phyloP scores from a whole-genome alignment of 345 rosid species.

The Angophora floribunda region DNA sequence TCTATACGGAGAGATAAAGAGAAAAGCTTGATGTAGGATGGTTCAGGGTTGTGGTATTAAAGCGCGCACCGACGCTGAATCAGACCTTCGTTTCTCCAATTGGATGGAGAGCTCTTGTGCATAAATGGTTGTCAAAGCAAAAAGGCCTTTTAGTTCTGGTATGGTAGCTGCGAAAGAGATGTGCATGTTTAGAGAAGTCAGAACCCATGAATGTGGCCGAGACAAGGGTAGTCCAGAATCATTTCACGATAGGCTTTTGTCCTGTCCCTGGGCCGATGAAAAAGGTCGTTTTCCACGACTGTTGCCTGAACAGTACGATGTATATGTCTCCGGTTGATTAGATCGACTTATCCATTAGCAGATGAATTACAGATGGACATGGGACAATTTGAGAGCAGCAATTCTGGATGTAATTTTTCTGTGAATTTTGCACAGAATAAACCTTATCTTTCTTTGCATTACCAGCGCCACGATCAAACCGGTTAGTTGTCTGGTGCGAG shows the following conservation, averaged over 20 bases:
- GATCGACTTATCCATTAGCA: background rate
- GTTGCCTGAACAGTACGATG: background rate
- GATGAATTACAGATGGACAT: background rate
- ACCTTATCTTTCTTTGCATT: background rate
- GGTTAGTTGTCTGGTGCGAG: background rate
- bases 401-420: background rate
- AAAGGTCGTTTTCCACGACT: background rate
- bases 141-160: background rate
- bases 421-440: background rate
- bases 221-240: background rate
- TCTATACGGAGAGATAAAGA: background rate
- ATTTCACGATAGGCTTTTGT: background rate
- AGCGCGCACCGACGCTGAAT: background rate
- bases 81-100: background rate
- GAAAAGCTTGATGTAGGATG: background rate
- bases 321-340: background rate
- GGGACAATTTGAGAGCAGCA: background rate
- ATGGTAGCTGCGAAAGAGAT: background rate
- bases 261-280: background rate
- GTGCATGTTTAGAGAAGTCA: background rate
- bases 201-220: background rate
- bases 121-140: background rate
- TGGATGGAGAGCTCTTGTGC: background rate
- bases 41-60: background rate
- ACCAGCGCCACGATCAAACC: background rate